Base-by-base conservation (phyloP, 495 filamentous ascomycete species). In the Neurospora sp. region DNA sequence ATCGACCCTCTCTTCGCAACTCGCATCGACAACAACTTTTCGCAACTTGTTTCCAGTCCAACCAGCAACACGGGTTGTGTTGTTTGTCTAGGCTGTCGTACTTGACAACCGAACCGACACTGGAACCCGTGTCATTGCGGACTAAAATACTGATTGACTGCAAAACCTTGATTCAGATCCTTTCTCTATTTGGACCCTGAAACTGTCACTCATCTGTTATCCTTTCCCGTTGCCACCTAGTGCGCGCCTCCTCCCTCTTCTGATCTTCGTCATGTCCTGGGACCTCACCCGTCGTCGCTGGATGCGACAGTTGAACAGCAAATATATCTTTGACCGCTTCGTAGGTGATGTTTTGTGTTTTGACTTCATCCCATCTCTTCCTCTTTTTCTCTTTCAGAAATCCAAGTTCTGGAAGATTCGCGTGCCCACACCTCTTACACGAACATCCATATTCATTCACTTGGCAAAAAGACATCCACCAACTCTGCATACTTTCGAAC, bases 241-340 rank as follows among this genome's bases (percentile, higher is more conserved):
- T 37, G 22, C 53, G 22, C 12, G 53, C 53, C 53, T 31, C 22
- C 48, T 31, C 22, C 2, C 69, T 40, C 40, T 1, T 40, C 38
- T 70, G 37, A 20, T n/a, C 68, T 35, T 59, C 81, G 79, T 68
- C 72, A 88, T 88, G 87, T 76, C 83, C 76, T 84, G 85, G 83
- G 87, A 88, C 77, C 81, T 88, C 61, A 85, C 85, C 48, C 87
- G 90, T 74, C 87, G 88, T 68, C 89, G 88, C 75, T 84, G 92
- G 73, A 80, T 90, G 73, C 87, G 91, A 79, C 85, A 87, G 70
- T 83, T 94, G 74, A 94, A 95, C 78, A 88, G 85, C 78, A 89
- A 91, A 81, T 95, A 90, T 78, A 91, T 96, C 72, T 93, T 89
- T 81, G 93, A 91, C 80, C 89, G 88, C 78, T 81, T 96, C 79